Conservation (phyloP, 306 rosid species). For the Sindora glabra region DNA sequence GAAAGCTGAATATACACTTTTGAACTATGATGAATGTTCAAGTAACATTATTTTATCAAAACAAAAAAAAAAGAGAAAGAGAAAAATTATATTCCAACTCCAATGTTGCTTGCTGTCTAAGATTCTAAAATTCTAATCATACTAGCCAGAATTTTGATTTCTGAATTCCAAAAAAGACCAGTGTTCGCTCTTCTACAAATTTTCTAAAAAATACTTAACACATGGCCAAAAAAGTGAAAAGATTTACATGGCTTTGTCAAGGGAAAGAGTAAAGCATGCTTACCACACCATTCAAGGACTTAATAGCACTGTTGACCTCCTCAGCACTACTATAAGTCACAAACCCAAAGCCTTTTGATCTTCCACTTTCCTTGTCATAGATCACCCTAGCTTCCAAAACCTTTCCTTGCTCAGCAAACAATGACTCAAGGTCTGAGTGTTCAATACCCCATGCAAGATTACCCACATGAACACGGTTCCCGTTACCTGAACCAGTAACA, state of each 20-base stretch:
- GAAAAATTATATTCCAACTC: not conserved
- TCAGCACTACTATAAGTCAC: conserved; percentile 61
- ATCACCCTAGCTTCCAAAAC: conserved; percentile 89
- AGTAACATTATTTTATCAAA: not conserved
- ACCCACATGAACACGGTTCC: conserved; percentile 66
- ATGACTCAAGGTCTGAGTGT: conserved; percentile 53
- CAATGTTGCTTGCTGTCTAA: not conserved
- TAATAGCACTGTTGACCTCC: conserved; percentile 70
- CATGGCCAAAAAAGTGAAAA: not conserved
- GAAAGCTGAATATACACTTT: not conserved
- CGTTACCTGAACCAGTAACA: conserved; percentile 19
- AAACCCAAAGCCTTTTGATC: conserved; percentile 93
- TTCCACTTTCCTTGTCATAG: conserved; percentile 92
- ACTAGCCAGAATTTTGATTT: not conserved
- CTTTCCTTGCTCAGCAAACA: conserved; percentile 70
- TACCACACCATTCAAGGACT: conserved; percentile 76
- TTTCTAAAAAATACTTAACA: not conserved
- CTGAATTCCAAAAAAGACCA: not conserved
- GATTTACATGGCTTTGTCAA: not conserved
- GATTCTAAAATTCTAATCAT: not conserved
- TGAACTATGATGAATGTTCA: not conserved
- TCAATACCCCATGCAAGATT: conserved; percentile 98
- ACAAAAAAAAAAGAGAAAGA: too few relatives aligned
- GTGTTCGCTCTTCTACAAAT: not conserved
- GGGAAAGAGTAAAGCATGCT: conserved; percentile 19